Base-by-base conservation (phyloP, 345 rosid species). In the Ceriops decandra region DNA sequence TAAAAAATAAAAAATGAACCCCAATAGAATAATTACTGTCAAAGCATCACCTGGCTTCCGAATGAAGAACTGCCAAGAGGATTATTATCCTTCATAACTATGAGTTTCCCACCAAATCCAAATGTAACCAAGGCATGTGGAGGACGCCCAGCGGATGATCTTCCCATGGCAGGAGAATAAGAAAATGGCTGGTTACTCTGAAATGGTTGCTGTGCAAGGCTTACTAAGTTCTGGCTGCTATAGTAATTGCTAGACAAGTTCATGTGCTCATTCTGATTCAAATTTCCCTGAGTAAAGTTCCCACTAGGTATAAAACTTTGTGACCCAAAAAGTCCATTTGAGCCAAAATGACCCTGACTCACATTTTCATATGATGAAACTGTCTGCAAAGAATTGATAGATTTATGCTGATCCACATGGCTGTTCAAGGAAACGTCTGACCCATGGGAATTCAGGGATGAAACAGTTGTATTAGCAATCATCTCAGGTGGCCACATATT, bases 81-180 rank as follows among this genome's bases (percentile, higher is more conserved):
- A 69, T 68, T 71, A 57, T 51, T 52, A 76, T 84, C 87, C 79
- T 85, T 95, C 91, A 90, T 85, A 30, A 95, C 84, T 67, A 91
- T 69, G 68, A 95, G 86, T 76, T 90, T 95, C 65, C 99, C 98
- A 60, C 98, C 98, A 82, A 95, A 95, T 22, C 99, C 99, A 79
- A 95, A 95, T 68, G 83, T 76, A 76, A 92, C 89, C 78, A 92
- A 80, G n/a, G 93, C 92, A 83, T 92, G 97, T 49, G 97, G 85
- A 76, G 98, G 99, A 73, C 97, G 98, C 32, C 97, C 91, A 77
- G 90, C 96, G 67, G 98, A 76, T 54, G 99, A 89, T 79, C 90
- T 89, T 76, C 88, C 92, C 0, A 69, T 36, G 77, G 60, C 75
- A 62, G 86, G 80, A 62, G 84, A 81, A 82, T 76, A 82, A 70